Evolutionary conservation across 495 filamentous ascomycete species (phyloP), one percentile per base, ranked within the genome.

Genomic region (Penicillium coffeae): DNA sequence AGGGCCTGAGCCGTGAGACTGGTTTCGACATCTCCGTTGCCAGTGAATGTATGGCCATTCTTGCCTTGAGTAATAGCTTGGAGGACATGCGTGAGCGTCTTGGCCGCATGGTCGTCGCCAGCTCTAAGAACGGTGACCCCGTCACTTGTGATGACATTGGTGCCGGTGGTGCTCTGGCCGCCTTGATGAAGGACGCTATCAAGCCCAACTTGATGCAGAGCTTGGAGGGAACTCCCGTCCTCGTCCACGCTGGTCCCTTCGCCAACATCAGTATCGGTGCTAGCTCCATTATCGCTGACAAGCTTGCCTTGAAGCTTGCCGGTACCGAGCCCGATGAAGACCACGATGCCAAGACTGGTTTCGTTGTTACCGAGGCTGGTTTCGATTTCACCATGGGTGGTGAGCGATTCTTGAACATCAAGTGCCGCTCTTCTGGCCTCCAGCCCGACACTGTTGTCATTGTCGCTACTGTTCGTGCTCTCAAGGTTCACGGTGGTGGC

Each of bases 381-480:
- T 98, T 98, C 67, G 93, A 98, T 67, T 98, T 98, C 72, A 96
- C 93, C 42, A 98, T 98, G 93, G 93, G 93, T 50, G 93, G 93
- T 43, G 93, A 98, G 78, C 86, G 93, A 21, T 98, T 98, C 79
- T 96, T 98, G 83, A 96, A 98, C 72, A 97, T 98, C 73, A 98
- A 98, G 79, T 97, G 93, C 74, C 85, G 93, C 38, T 89, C 89
- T 22, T 95, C 90, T 13, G 93, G 93, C 15, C 79, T 98, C 33
- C 83, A 87, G 1, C 93, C 93, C 7, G 93, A 98, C 60, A 85
- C 88, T 3, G 91, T 96, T 13, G 88, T 98, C 30, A 85, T 98
- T 45, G 93, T 98, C 19, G 91, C 93, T 39, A 98, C 93, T 2
- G 88, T 97, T 37, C 85, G 93, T 54, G 93, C 93, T 2, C 74